phyloP scores from a whole-genome alignment of 345 rosid genomes.

The Syzygium grande region DNA sequence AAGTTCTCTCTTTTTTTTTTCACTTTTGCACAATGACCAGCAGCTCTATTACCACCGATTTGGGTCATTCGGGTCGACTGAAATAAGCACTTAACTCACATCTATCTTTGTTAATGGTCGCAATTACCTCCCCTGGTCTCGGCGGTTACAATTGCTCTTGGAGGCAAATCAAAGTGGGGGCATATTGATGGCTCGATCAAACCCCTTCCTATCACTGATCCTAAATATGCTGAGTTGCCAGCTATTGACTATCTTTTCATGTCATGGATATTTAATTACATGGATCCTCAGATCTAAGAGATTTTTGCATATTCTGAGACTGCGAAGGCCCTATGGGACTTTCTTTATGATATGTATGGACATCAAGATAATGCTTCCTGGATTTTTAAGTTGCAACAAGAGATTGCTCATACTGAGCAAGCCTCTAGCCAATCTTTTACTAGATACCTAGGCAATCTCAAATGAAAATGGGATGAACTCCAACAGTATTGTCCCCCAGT shows the following conservation, averaged over 20 bases:
- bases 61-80: neutral
- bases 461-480: neutral
- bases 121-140: neutral
- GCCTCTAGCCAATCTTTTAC: neutral
- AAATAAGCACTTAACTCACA: neutral
- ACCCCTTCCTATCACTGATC: neutral
- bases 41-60: neutral
- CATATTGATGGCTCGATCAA: neutral
- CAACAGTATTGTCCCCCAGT: neutral
- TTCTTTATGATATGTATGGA: neutral
- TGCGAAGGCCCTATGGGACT: rapidly evolving
- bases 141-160: neutral
- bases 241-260: neutral
- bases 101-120: neutral
- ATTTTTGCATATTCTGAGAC: neutral
- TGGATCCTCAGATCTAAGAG: neutral
- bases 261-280: neutral
- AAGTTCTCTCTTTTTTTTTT: neutral
- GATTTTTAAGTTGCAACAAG: neutral
- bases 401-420: neutral
- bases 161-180: neutral
- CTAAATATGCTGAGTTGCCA: neutral
- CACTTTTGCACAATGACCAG: neutral
- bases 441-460: neutral
- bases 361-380: neutral